Conservation (phyloP, 208 protist species). For the Leishmania gerbilli region DNA sequence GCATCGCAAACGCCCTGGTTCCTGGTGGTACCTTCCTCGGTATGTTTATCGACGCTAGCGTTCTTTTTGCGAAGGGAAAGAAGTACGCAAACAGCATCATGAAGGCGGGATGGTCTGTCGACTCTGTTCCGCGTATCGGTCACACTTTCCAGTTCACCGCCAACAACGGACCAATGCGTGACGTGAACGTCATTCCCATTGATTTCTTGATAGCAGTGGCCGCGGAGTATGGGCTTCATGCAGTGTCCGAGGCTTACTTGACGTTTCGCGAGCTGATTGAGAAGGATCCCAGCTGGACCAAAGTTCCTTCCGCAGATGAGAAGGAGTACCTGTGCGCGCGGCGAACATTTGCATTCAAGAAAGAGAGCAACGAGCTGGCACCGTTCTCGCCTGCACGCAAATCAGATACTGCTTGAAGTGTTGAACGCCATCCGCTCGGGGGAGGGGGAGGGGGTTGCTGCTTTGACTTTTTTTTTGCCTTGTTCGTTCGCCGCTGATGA, state of each 20-base stretch:
- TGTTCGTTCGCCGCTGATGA: background rate
- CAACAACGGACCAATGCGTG: slow-evolving; percentile 41
- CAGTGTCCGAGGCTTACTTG: slow-evolving; percentile 69
- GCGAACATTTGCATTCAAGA: slow-evolving; percentile 81
- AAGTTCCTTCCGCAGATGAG: slow-evolving; percentile 63
- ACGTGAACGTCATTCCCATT: slow-evolving; percentile 77
- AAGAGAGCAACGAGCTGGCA: slow-evolving; percentile 52
- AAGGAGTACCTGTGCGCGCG: slow-evolving; percentile 78
- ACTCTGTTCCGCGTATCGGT: slow-evolving; percentile 69
- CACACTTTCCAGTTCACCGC: slow-evolving; percentile 64
- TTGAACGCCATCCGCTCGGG: background rate
- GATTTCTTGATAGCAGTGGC: slow-evolving; percentile 84
- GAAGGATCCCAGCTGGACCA: slow-evolving; percentile 78
- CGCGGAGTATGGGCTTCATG: slow-evolving; percentile 56
- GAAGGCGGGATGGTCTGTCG: slow-evolving; percentile 60
- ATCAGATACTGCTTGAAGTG: slow-evolving; percentile 19
- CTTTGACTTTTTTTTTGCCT: slow-evolving; percentile 1
- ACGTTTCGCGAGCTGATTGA: slow-evolving; percentile 79
- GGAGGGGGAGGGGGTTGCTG: background rate
- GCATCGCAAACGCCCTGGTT: slow-evolving; percentile 82
- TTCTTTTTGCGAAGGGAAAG: slow-evolving; percentile 59
- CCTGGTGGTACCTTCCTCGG: slow-evolving; percentile 79
- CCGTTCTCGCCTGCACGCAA: slow-evolving; percentile 25
- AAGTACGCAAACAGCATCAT: slow-evolving; percentile 68
- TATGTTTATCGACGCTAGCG: slow-evolving; percentile 68